Conservation (phyloP, 2,329 filamentous ascomycete species). For the Biscogniauxia mediterranea region DNA sequence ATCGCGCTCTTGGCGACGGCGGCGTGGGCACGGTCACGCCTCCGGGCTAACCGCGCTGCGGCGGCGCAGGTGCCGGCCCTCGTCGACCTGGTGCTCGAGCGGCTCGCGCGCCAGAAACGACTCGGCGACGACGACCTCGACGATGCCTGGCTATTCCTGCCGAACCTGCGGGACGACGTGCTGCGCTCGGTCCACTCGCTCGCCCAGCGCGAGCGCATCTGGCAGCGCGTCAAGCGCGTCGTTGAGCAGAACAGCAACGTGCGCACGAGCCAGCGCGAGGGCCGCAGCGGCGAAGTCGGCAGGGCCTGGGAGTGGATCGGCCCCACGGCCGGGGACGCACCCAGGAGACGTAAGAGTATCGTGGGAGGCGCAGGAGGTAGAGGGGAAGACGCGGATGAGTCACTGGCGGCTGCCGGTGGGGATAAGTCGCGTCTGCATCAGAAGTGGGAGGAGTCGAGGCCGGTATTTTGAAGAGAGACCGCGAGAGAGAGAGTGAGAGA, state of each 20-base stretch:
- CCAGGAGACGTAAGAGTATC: constrained; percentile 46
- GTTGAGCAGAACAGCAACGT: constrained; percentile 96
- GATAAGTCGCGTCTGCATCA: constrained; percentile 32
- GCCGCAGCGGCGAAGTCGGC: constrained; percentile 63
- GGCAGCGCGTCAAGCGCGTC: constrained; percentile 77
- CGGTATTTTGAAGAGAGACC: constrained; percentile 32
- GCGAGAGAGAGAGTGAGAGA: background rate
- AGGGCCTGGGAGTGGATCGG: constrained; percentile 71
- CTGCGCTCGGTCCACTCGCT: constrained; percentile 78
- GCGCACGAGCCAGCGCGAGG: constrained; percentile 68
- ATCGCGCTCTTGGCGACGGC: constrained; percentile 47
- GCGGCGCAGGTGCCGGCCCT: constrained; percentile 75
- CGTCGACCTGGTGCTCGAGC: constrained; percentile 79
- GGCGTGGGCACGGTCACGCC: constrained; percentile 63
- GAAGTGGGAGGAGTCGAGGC: constrained; percentile 40
- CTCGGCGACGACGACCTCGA: constrained; percentile 66
- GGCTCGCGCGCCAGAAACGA: constrained; percentile 79
- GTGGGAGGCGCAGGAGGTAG: constrained; percentile 44
- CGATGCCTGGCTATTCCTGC: constrained; percentile 81
- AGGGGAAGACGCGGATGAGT: constrained; percentile 40
- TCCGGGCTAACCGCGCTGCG: constrained; percentile 62
- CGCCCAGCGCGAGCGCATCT: constrained; percentile 73
- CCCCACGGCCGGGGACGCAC: constrained; percentile 46
- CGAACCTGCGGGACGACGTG: constrained; percentile 88
- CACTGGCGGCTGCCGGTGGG: constrained; percentile 17